Evolutionary conservation across 345 rosid species (phyloP).

Genomic region (Gossypium longicalyx): DNA sequence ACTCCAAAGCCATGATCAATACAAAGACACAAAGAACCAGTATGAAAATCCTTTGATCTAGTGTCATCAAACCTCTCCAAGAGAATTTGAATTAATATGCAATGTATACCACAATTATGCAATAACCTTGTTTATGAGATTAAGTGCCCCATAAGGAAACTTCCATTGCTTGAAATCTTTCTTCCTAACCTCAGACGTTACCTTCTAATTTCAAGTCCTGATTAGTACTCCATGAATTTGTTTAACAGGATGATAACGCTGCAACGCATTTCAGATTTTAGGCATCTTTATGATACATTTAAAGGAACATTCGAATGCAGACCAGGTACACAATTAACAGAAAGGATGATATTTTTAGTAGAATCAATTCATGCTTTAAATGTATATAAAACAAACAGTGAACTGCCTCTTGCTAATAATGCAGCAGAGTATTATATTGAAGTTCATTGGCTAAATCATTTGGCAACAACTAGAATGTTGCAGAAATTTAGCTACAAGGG

Average conservation of each 20-base stretch:
- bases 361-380: constrained; percentile 10
- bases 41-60: not conserved
- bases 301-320: not conserved
- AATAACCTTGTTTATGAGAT: not conserved
- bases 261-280: not conserved
- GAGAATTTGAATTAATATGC: not conserved
- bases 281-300: not conserved
- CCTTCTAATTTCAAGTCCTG: not conserved
- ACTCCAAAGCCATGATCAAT: not conserved
- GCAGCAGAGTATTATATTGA: not conserved
- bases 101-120: not conserved
- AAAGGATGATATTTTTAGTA: not conserved
- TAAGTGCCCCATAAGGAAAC: not conserved
- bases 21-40: not conserved
- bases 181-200: not conserved
- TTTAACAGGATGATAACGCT: not conserved
- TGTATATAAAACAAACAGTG: constrained; percentile 8
- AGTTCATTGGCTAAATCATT: constrained; percentile 9
- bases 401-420: constrained; percentile 10
- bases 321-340: not conserved
- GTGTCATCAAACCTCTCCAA: not conserved
- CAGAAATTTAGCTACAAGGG: constrained; percentile 14
- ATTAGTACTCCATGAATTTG: not conserved
- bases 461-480: constrained; percentile 9
- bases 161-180: not conserved